phyloP scores from a whole-genome alignment of 2,329 filamentous ascomycete genomes.

The Fusarium redolens region DNA sequence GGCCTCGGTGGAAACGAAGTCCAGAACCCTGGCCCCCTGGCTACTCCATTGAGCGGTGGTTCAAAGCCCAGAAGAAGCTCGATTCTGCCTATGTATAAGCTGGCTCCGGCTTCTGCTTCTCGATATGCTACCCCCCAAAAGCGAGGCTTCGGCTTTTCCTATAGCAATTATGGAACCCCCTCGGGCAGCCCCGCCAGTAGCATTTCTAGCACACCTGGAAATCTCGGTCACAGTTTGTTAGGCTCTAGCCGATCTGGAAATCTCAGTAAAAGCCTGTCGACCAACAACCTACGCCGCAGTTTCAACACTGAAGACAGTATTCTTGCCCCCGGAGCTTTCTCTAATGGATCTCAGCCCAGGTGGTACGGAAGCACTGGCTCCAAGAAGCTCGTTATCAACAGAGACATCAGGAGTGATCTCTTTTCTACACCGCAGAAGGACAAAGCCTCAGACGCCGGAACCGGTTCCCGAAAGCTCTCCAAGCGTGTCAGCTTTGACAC shows the following conservation, averaged over 20 bases:
- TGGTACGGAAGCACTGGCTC: constrained; percentile 76
- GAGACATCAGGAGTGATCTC: constrained; percentile 80
- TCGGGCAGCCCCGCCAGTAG: constrained; percentile 74
- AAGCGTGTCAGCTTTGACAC: constrained; percentile 96
- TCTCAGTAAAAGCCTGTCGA: constrained; percentile 88
- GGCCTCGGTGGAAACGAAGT: constrained; percentile 72
- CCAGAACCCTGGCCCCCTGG: constrained; percentile 85
- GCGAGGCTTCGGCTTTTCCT: constrained; percentile 90
- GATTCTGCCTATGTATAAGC: constrained; percentile 86
- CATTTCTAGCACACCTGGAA: constrained; percentile 74
- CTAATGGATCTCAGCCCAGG: constrained; percentile 71
- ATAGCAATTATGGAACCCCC: constrained; percentile 90
- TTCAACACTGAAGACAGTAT: constrained; percentile 89
- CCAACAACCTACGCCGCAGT: constrained; percentile 84
- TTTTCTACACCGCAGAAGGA: constrained; percentile 71
- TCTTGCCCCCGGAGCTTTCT: constrained; percentile 85
- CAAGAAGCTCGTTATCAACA: constrained; percentile 94
- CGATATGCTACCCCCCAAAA: constrained; percentile 87
- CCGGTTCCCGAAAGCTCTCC: constrained; percentile 66
- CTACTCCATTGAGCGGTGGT: constrained; percentile 85
- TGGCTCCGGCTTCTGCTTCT: constrained; percentile 83
- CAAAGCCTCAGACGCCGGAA: constrained; percentile 55
- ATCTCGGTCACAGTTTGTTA: constrained; percentile 72
- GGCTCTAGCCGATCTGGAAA: constrained; percentile 75
- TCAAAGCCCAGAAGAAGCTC: constrained; percentile 81